These are phyloP conservation scores for Lichtheimia ornata DNA, from an alignment of 371 early-diverging fungal species.

Conservation along the genomic window DNA sequence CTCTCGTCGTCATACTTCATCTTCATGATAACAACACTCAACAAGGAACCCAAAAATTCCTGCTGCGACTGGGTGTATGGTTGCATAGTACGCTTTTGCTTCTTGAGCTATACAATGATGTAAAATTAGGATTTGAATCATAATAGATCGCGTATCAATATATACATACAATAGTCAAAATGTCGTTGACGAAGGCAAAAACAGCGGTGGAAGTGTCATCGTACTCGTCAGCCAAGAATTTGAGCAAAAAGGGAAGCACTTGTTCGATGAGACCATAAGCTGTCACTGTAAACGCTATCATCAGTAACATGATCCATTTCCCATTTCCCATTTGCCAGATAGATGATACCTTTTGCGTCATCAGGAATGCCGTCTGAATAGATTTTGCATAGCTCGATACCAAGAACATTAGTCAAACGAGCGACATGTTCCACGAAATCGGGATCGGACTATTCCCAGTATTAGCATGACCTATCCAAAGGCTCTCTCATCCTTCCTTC, in stretches of 20 bases:
- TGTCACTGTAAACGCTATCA: conserved; percentile 13
- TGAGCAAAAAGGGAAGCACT: conserved; percentile 68
- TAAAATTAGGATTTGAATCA: background rate
- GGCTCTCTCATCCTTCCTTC: background rate
- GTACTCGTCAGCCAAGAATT: conserved; percentile 76
- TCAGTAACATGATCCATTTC: background rate
- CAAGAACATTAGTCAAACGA: conserved; percentile 79
- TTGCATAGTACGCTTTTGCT: conserved; percentile 64
- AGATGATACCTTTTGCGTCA: conserved; percentile 38
- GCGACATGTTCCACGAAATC: conserved; percentile 85
- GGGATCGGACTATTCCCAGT: conserved; percentile 54
- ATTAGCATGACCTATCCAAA: background rate
- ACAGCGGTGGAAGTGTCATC: conserved; percentile 82
- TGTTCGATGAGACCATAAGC: conserved; percentile 60
- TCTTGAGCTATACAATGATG: conserved; percentile 52
- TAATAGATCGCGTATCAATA: background rate
- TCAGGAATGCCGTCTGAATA: conserved; percentile 62
- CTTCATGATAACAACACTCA: conserved; percentile 79
- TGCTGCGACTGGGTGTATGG: conserved; percentile 67
- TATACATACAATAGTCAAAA: conserved; percentile 58
- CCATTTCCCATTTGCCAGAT: background rate
- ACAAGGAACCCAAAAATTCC: conserved; percentile 67
- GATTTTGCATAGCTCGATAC: conserved; percentile 80
- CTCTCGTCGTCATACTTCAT: conserved; percentile 88
- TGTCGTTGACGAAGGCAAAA: conserved; percentile 72